phyloP scores from a whole-genome alignment of 2,329 filamentous ascomycete species.

The Rutstroemia sp. region DNA sequence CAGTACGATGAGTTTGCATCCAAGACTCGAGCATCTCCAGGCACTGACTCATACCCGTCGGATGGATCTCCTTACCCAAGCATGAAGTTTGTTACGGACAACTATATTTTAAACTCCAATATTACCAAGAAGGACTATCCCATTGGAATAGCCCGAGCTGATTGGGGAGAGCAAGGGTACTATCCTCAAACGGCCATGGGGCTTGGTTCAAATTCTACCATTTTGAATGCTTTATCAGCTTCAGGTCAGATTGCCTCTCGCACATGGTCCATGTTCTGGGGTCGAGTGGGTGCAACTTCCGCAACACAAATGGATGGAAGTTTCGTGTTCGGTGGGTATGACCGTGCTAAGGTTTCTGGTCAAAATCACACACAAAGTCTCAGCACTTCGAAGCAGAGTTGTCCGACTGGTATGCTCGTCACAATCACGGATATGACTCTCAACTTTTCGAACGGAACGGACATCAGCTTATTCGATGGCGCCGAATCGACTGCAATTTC shows the following conservation, averaged over 20 bases:
- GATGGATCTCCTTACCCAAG: background rate
- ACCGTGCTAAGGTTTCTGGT: background rate
- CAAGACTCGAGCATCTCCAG: background rate
- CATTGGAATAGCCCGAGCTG: background rate
- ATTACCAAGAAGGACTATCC: background rate
- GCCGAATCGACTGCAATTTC: background rate
- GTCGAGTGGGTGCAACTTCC: background rate
- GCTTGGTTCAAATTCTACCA: constrained; percentile 1
- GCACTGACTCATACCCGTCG: background rate
- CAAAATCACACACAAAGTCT: background rate
- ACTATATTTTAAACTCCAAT: background rate
- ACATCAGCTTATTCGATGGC: background rate
- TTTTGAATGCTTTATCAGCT: background rate
- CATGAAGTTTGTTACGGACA: background rate
- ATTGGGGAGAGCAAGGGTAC: constrained; percentile 7
- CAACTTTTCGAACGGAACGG: constrained; percentile 6
- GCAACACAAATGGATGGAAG: background rate
- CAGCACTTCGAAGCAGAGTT: background rate
- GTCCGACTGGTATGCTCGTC: background rate
- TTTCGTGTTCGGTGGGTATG: background rate
- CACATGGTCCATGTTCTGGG: constrained; percentile 4
- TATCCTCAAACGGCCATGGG: constrained; percentile 2
- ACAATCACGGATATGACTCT: constrained; percentile 3
- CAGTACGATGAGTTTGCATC: constrained; percentile 1
- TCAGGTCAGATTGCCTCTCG: constrained; percentile 1